phyloP scores from a whole-genome alignment of 2,329 filamentous ascomycete genomes.

The Xylaria sp. region DNA sequence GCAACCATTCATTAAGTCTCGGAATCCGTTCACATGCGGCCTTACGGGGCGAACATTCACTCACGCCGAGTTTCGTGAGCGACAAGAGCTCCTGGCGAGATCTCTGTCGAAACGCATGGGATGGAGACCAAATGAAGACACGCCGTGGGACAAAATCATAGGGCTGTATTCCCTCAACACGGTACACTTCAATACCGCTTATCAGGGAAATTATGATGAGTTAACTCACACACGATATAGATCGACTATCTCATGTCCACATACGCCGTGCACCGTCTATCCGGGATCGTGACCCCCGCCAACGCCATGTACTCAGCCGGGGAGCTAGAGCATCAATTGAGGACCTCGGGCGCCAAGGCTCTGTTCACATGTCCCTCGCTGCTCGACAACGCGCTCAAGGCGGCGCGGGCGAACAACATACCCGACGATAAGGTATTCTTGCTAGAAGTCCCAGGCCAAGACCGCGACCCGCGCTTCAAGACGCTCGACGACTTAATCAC shows the following conservation, averaged over 20 bases:
- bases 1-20: conserved; percentile 61
- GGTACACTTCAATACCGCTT: conserved; percentile 31
- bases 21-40: conserved; percentile 74
- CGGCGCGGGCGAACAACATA: conserved; percentile 65
- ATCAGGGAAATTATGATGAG: neutral
- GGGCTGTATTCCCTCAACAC: conserved; percentile 76
- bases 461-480: conserved; percentile 57
- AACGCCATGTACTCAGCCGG: conserved; percentile 71
- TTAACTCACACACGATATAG: conserved; percentile 31
- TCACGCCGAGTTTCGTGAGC: conserved; percentile 63
- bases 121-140: conserved; percentile 71
- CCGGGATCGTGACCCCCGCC: conserved; percentile 70
- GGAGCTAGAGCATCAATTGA: conserved; percentile 72
- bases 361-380: conserved; percentile 73
- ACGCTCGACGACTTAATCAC: conserved; percentile 67
- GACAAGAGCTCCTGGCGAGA: conserved; percentile 69
- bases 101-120: conserved; percentile 70
- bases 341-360: conserved; percentile 66
- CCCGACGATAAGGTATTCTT: conserved; percentile 68
- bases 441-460: conserved; percentile 53
- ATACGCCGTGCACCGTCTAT: conserved; percentile 72
- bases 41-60: conserved; percentile 69
- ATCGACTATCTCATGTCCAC: conserved; percentile 71
- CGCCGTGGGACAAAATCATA: conserved; percentile 78
- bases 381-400: conserved; percentile 65